Evolutionary conservation across 805 yeast genomes (phyloP), one percentile per base, ranked within the genome.

Genomic region (Ogataea glucozyma): DNA sequence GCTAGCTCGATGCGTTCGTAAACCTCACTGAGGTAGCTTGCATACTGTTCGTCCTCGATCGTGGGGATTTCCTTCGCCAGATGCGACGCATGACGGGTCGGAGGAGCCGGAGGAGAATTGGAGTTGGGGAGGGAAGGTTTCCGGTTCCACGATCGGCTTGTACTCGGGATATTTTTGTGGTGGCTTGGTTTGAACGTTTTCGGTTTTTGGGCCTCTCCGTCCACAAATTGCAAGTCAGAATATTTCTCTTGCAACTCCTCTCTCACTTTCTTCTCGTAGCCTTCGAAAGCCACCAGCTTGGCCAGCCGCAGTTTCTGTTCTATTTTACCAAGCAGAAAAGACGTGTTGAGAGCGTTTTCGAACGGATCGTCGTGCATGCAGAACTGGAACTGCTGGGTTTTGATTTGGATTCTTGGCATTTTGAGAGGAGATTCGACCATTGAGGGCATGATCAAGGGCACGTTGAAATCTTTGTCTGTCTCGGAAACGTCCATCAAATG

Each of bases 351-450:
- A 53, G 87, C 82, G 6, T 81, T 70, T 62, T 91, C 98, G 60
- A 90, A 89, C 6, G 95, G 91, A 62, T 91, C 97, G 61, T 87
- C 95, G 43, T 87, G 96, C 49, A 89, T 71, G 18, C 83, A 72
- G 27, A 89, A 65, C 4, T 83, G 69, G 48, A 87, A 70, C 30
- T 76, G 68, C 5, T 69, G 69, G 0, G 95, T 70, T 31, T 67
- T 73, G 26, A 89, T 51, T 17, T 75, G 72, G 2, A 88, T 64
- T 16, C 65, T 67, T 11, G 90, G 90, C 6, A 91, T 67, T 13
- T 65, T 47, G 4, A 69, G 49, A 0, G 77, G 72, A 0, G 67
- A 61, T n/a, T 64, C 66, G 13, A 59, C 65, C 2, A 63, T 49
- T 35, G 72, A 47, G 13, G 67, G 67, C 49, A 49, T 46, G 9